Evolutionary conservation across 169 alveolate species (phyloP).

Genomic region (Eimeria necatrix): DNA sequence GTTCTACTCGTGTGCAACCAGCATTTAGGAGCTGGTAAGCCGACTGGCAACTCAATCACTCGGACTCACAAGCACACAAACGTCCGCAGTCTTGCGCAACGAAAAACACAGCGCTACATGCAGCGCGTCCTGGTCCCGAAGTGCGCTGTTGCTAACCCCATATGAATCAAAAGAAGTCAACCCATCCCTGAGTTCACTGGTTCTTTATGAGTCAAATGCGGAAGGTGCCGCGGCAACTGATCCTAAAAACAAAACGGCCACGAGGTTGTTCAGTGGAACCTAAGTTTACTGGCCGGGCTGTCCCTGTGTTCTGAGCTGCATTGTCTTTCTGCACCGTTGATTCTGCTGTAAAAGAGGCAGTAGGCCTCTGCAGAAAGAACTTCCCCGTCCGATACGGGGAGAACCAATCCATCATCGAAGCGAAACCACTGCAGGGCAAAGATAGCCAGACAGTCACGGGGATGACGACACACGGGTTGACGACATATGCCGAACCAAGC

Average conservation of each 20-base stretch:
- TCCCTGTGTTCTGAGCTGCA: slow-evolving; percentile 42
- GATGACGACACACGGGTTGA: no score
- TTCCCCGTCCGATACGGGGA: slow-evolving; percentile 60
- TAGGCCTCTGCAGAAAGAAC: slow-evolving; percentile 71
- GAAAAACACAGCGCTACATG: not conserved
- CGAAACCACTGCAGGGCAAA: slow-evolving; percentile 67
- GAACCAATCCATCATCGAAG: slow-evolving; percentile 67
- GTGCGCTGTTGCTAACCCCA: not conserved
- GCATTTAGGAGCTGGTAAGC: not conserved
- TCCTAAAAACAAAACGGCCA: not conserved
- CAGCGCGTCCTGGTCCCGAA: not conserved
- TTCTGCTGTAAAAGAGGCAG: slow-evolving; percentile 63
- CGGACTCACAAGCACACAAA: not conserved
- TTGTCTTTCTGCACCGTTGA: slow-evolving; percentile 3
- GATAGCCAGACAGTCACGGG: no score
- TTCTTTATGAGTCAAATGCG: not conserved
- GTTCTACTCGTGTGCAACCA: no score
- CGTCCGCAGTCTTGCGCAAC: not conserved
- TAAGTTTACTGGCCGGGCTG: not conserved
- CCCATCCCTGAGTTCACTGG: not conserved
- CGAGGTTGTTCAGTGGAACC: not conserved
- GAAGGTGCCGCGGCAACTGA: not conserved
- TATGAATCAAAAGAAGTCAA: not conserved
- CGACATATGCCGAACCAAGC: no score
- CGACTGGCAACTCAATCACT: not conserved